Conservation (phyloP, 345 rosid genomes). For the Salix suchowensis region DNA sequence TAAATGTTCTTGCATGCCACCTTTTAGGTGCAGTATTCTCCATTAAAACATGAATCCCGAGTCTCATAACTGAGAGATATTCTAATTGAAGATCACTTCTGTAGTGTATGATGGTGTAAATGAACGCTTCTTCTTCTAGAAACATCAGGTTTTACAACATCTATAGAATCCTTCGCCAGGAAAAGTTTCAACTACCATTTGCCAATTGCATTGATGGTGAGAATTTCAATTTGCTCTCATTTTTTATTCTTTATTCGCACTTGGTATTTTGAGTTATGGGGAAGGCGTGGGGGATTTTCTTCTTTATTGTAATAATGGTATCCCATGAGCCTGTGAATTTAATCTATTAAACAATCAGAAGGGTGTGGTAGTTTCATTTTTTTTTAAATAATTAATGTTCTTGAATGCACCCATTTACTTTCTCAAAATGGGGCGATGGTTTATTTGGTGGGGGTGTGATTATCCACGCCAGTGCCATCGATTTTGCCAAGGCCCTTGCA, state of each 20-base stretch:
- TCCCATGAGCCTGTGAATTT: background rate
- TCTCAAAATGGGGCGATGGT: too few relatives aligned
- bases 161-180: background rate
- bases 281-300: background rate
- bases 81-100: background rate
- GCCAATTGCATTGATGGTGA: background rate
- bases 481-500: too few relatives aligned
- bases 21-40: background rate
- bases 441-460: too few relatives aligned
- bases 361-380: background rate
- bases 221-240: background rate
- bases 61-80: background rate
- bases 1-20: background rate
- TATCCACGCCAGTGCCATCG: too few relatives aligned
- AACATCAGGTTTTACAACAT: background rate
- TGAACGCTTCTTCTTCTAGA: background rate
- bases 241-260: background rate
- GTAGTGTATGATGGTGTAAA: conserved; percentile 5
- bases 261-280: background rate
- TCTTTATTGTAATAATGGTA: background rate
- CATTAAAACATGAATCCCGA: background rate
- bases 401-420: too few relatives aligned
- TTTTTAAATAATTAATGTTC: background rate
- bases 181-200: background rate
- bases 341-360: background rate